Conservation (phyloP, 2,329 filamentous ascomycete genomes). For the Chrysoporthe puriensis region DNA sequence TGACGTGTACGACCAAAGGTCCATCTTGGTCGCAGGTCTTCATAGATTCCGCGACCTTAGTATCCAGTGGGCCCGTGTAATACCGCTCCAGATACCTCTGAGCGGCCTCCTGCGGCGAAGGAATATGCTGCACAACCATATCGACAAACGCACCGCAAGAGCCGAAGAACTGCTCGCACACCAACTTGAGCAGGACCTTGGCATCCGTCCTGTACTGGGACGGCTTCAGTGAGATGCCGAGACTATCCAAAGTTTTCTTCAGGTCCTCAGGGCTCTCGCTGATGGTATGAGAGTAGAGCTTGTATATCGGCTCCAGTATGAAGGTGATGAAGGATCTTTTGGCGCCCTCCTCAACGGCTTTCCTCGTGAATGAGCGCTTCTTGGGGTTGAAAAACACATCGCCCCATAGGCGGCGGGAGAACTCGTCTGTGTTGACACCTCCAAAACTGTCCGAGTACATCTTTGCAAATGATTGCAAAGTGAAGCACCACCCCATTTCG, state of each 20-base stretch:
- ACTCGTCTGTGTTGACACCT: slow-evolving; percentile 79
- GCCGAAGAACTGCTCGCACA: slow-evolving; percentile 96
- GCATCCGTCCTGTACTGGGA: slow-evolving; percentile 91
- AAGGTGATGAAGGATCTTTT: slow-evolving; percentile 93
- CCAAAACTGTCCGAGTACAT: slow-evolving; percentile 94
- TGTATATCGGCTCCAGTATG: slow-evolving; percentile 95
- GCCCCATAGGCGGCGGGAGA: slow-evolving; percentile 87
- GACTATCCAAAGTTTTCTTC: slow-evolving; percentile 73
- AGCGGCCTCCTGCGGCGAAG: slow-evolving; percentile 81
- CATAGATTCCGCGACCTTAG: slow-evolving; percentile 80
- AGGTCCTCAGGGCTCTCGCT: slow-evolving; percentile 87
- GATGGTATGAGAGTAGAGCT: slow-evolving; percentile 93
- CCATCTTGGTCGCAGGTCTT: slow-evolving; percentile 83
- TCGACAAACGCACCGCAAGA: slow-evolving; percentile 89
- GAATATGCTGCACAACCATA: slow-evolving; percentile 89
- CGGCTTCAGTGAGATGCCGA: slow-evolving; percentile 88
- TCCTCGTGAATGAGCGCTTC: slow-evolving; percentile 90
- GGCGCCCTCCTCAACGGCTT: slow-evolving; percentile 77
- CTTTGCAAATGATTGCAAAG: slow-evolving; percentile 87
- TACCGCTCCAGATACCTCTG: slow-evolving; percentile 78
- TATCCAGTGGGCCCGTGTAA: slow-evolving; percentile 89
- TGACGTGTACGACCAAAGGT: slow-evolving; percentile 87
- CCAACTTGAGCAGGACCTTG: slow-evolving; percentile 82
- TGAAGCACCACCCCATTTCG: slow-evolving; percentile 96
- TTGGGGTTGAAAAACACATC: slow-evolving; percentile 94